Evolutionary conservation across 768 basidiomycete species (phyloP).

Genomic region (Mycena vulgaris): DNA sequence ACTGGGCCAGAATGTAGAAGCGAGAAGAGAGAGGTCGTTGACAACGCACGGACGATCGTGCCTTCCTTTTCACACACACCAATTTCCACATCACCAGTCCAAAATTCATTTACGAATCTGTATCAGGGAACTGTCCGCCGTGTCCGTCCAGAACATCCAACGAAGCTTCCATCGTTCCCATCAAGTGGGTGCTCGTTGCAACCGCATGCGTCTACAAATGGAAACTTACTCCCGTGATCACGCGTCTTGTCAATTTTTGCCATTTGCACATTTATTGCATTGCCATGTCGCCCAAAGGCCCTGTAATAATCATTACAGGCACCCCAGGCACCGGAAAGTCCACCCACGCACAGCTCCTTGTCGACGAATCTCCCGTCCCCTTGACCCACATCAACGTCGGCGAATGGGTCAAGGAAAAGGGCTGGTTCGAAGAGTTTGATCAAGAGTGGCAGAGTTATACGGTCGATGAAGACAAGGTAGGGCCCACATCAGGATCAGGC

Average conservation of each 20-base stretch:
- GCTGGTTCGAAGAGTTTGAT: constrained; percentile 88
- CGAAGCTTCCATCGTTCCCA: no score
- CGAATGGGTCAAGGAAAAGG: constrained; percentile 88
- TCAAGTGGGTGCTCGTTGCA: not conserved
- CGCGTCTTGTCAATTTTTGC: no score
- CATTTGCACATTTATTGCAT: no score
- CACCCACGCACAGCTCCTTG: constrained; percentile 90
- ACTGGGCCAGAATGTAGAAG: constrained; percentile 40
- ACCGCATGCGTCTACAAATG: no score
- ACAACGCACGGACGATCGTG: constrained; percentile 18
- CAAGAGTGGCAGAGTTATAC: constrained; percentile 96
- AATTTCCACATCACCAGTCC: not conserved
- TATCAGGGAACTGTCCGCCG: no score
- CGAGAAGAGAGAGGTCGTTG: constrained; percentile 38
- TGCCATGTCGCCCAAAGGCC: constrained; percentile 49
- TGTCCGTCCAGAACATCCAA: no score
- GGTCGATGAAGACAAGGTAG: constrained; percentile 96
- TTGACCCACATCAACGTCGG: constrained; percentile 91
- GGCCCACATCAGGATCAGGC: constrained; percentile 37
- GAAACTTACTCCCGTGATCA: no score
- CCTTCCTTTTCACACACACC: constrained; percentile 37
- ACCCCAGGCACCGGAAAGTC: constrained; percentile 98
- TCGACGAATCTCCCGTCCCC: constrained; percentile 76
- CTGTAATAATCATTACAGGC: constrained; percentile 89
- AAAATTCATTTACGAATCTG: constrained; percentile 34